Evolutionary conservation across 2,329 filamentous ascomycete species (phyloP).

Genomic region (Arachnopeziza araneosa): DNA sequence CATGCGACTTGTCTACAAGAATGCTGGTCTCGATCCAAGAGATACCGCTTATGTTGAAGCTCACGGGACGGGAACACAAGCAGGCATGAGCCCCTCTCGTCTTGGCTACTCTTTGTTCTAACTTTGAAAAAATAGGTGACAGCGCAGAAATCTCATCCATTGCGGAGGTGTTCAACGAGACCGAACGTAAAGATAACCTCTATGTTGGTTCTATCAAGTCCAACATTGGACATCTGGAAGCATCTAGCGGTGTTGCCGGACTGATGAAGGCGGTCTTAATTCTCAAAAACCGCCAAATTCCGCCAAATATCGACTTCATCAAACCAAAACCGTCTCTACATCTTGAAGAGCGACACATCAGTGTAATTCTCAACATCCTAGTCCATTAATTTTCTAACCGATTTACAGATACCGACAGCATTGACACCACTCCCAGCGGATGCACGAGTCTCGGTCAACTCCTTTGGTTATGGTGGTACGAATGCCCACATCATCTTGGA

Average conservation of each 20-base stretch:
- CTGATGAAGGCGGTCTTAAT: slow-evolving; percentile 39
- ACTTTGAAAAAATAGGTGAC: neutral
- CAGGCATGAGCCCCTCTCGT: slow-evolving; percentile 10
- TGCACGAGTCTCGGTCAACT: slow-evolving; percentile 41
- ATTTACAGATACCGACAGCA: neutral
- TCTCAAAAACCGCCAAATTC: slow-evolving; percentile 38
- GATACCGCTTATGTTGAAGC: slow-evolving; percentile 7
- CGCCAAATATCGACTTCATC: slow-evolving; percentile 38
- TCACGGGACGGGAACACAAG: neutral
- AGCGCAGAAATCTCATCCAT: slow-evolving; percentile 25
- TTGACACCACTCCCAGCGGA: slow-evolving; percentile 20
- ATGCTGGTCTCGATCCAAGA: slow-evolving; percentile 12
- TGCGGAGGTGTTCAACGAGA: slow-evolving; percentile 16
- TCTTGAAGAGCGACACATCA: slow-evolving; percentile 33
- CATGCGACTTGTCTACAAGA: slow-evolving; percentile 18
- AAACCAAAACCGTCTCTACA: slow-evolving; percentile 34
- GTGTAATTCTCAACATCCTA: slow-evolving; percentile 16
- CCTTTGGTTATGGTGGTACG: slow-evolving; percentile 30
- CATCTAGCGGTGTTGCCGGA: slow-evolving; percentile 34
- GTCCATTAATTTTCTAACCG: neutral
- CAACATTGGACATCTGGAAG: slow-evolving; percentile 34
- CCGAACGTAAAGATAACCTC: slow-evolving; percentile 12
- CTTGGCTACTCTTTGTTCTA: neutral
- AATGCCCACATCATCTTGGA: slow-evolving; percentile 26
- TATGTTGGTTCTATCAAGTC: slow-evolving; percentile 28